Base-by-base conservation (phyloP, 306 rosid species). In the Mimosa pudica region DNA sequence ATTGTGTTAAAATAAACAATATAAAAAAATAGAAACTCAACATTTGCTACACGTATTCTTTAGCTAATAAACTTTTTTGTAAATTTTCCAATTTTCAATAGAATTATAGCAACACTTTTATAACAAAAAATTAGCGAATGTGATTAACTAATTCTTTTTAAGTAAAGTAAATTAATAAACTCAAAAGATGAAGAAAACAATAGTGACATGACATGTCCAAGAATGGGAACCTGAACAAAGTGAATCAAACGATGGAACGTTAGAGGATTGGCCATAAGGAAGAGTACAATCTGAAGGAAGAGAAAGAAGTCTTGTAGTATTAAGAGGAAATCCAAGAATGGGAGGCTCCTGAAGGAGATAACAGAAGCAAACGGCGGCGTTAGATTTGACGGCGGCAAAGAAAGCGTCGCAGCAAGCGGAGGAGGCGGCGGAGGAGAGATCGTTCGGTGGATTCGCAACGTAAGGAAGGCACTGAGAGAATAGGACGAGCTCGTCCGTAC, bases 261-360 rank as follows among this genome's bases (percentile, higher is more conserved):
- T 20, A 20, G 41, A 2, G 30, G 74, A 46, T 47, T 35, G 1
- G 7, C 20, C 1, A 70, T 30, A 46, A 0, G 24, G 16, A 8
- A 3, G 41, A 65, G 82, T 70, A 66, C 97, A 94, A 38, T 78
- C 24, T 8, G 86, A 79, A 52, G 94, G 76, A 58, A 94, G 97
- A 1, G 93, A 91, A 80, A 87, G 79, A 10, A 94, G 72, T 45
- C 86, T 85, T 3, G 86, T 76, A 14, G 58, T 63, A 78, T 89
- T 86, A 69, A 92, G 78, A 58, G 94, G 97, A 68, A 92, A 94
- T 2, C 97, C 97, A 0, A 92, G 88, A 24, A 89, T 84, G 35
- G 54, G 74, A 70, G 94, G 90, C 4, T 90, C 77, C 1, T 79
- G 88, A 52, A 88, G 74, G 9, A 94, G 84, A 78, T 89, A 75